These are phyloP conservation scores for Salix purpurea DNA, from an alignment of 345 rosid species.

Conservation along the genomic window DNA sequence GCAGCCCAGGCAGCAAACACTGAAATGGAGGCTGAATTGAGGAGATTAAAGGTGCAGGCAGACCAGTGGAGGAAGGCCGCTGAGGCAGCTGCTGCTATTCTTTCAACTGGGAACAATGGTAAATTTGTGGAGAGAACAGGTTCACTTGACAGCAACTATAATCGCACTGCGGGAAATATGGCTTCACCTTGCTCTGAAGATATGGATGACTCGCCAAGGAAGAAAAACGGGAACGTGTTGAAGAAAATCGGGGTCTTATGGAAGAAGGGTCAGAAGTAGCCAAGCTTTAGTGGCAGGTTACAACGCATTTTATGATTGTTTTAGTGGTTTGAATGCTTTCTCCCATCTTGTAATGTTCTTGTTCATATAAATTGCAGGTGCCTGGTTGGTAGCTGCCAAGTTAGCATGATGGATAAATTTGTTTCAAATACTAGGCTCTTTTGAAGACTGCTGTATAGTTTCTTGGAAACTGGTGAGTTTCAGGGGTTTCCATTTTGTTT, in stretches of 20 bases:
- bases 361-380: slow-evolving; percentile 3
- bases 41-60: slow-evolving; percentile 88
- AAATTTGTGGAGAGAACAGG: slow-evolving; percentile 58
- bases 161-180: slow-evolving; percentile 33
- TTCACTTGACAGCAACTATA: slow-evolving; percentile 55
- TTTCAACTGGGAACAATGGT: slow-evolving; percentile 68
- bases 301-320: neutral
- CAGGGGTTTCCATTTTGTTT: neutral
- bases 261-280: slow-evolving; percentile 70
- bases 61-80: slow-evolving; percentile 99
- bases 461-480: neutral
- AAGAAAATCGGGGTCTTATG: slow-evolving; percentile 83
- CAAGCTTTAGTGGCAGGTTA: neutral
- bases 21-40: slow-evolving; percentile 78
- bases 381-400: neutral
- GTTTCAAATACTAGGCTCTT: neutral
- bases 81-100: slow-evolving; percentile 88
- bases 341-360: neutral
- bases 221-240: slow-evolving; percentile 83
- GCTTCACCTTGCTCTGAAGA: slow-evolving; percentile 79
- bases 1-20: slow-evolving; percentile 68
- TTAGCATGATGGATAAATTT: neutral
- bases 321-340: neutral
- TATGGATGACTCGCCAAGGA: slow-evolving; percentile 60
- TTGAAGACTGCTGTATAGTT: slow-evolving; percentile 3